These are phyloP conservation scores for Theileria parva DNA, from an alignment of 169 alveolate genomes.

Conservation along the genomic window DNA sequence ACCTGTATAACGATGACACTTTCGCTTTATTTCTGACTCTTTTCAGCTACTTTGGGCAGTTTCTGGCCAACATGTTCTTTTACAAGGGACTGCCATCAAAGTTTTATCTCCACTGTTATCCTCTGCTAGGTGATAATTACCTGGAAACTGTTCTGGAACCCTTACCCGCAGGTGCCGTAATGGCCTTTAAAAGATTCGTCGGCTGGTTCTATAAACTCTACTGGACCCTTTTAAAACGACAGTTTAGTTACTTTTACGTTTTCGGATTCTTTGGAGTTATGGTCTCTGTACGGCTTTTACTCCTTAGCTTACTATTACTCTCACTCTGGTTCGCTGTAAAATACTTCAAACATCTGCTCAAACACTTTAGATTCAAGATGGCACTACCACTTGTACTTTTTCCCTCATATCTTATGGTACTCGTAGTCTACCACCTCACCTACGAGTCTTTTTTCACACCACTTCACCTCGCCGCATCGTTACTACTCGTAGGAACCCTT, in stretches of 20 bases:
- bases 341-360: not conserved
- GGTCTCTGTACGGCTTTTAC: not conserved
- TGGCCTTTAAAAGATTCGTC: not conserved
- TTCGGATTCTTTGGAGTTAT: conserved; percentile 1
- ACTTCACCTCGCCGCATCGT: not conserved
- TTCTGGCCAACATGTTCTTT: not conserved
- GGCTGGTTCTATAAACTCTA: not conserved
- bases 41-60: not conserved
- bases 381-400: not conserved
- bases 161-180: not conserved
- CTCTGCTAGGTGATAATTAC: not conserved
- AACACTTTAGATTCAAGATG: not conserved
- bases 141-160: not conserved
- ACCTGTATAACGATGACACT: not conserved
- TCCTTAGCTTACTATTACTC: not conserved
- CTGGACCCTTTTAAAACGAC: not conserved
- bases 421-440: not conserved
- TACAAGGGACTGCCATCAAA: not conserved
- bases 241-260: not conserved
- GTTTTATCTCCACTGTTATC: conserved; percentile 8
- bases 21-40: not conserved
- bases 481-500: not conserved
- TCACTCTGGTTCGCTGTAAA: not conserved
- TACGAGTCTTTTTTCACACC: conserved; percentile 7
- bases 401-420: not conserved